These are phyloP conservation scores for Podosphaera fusca DNA, from an alignment of 2,329 filamentous ascomycete species.

Conservation along the genomic window DNA sequence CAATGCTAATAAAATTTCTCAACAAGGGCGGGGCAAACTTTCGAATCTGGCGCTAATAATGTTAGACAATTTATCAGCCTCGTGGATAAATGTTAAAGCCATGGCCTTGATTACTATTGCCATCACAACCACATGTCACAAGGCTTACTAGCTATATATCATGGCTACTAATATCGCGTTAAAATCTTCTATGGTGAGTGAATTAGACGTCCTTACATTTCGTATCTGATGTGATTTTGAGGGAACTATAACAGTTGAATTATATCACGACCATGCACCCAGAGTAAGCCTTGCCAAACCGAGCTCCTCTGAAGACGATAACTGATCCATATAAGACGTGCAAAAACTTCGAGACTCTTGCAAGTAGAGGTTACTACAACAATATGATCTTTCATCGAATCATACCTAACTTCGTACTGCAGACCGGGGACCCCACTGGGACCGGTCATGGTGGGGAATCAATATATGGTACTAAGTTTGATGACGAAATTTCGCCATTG, in stretches of 20 bases:
- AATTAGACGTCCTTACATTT: background rate
- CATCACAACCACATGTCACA: background rate
- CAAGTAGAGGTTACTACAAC: conserved; percentile 71
- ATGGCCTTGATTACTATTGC: background rate
- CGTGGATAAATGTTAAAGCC: background rate
- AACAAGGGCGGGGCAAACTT: no score
- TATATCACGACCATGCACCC: conserved; percentile 75
- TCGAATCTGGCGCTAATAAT: no score
- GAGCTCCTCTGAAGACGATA: background rate
- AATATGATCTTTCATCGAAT: conserved; percentile 74
- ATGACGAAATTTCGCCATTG: conserved; percentile 59
- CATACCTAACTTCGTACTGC: conserved; percentile 90
- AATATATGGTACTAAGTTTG: conserved; percentile 86
- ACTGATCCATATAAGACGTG: conserved; percentile 34
- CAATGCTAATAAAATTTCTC: no score
- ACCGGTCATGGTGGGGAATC: conserved; percentile 72
- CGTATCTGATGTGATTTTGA: conserved; percentile 17
- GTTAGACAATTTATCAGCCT: background rate
- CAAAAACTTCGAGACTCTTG: conserved; percentile 67
- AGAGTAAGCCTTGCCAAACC: conserved; percentile 22
- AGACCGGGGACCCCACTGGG: conserved; percentile 82
- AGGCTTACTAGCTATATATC: background rate
- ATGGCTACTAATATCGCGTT: conserved; percentile 65
- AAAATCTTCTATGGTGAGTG: conserved; percentile 60
- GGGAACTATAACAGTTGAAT: conserved; percentile 69